phyloP scores from a whole-genome alignment of 768 basidiomycete species.

The Kwoniella sp. region DNA sequence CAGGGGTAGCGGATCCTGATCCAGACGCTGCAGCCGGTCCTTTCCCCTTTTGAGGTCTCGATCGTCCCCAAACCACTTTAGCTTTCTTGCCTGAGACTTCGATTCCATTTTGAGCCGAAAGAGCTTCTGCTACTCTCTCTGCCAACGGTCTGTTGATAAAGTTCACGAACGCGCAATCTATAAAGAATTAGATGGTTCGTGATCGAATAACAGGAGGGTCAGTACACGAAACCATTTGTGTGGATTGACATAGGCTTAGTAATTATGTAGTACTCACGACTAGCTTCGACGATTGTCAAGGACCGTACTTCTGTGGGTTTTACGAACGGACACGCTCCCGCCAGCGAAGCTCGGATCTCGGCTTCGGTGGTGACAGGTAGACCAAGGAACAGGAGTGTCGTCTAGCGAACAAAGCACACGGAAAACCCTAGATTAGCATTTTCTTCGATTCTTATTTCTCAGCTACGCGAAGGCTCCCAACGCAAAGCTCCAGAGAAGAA shows the following conservation, averaged over 20 bases:
- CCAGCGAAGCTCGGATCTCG: conserved; percentile 45
- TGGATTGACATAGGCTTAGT: not conserved
- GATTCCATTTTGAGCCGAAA: conserved; percentile 74
- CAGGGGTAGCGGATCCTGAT: not conserved
- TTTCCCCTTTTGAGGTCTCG: conserved; percentile 58
- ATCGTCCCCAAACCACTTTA: conserved; percentile 85
- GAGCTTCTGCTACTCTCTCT: conserved; percentile 82
- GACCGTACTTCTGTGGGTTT: conserved; percentile 46
- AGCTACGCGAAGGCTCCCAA: no score
- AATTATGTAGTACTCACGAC: conserved; percentile 40
- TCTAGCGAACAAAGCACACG: no score
- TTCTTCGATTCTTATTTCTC: no score
- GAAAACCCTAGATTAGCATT: no score
- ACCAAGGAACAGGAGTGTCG: conserved; percentile 53
- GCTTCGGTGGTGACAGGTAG: conserved; percentile 47
- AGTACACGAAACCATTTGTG: not conserved
- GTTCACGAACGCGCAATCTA: conserved; percentile 85
- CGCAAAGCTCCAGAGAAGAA: no score
- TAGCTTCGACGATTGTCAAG: conserved; percentile 49
- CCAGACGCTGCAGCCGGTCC: conserved; percentile 18
- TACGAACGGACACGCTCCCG: conserved; percentile 48
- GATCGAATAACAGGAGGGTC: no score
- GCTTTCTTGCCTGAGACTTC: conserved; percentile 77
- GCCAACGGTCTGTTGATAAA: conserved; percentile 81
- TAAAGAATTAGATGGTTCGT: not conserved